These are phyloP conservation scores for Solanum ossicruentum DNA, from an alignment of 257 asterid species.

Conservation along the genomic window DNA sequence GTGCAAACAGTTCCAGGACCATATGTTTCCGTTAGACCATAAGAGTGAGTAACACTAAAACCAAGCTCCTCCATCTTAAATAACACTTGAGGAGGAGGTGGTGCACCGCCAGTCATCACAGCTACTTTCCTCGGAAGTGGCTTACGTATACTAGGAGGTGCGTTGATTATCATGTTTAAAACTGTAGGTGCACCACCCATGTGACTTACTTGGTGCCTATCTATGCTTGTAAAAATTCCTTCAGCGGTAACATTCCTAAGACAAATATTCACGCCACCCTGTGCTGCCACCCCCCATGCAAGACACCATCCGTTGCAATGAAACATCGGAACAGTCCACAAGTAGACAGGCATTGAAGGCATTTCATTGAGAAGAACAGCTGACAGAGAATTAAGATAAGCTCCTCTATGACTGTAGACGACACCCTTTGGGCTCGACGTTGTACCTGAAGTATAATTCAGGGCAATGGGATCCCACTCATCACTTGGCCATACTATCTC, in stretches of 20 bases:
- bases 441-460: slow-evolving; percentile 7
- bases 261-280: not conserved
- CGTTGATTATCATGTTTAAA: not conserved
- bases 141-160: not conserved
- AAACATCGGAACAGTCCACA: not conserved
- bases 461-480: not conserved
- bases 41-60: not conserved
- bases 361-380: not conserved
- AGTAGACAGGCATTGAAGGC: not conserved
- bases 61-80: not conserved
- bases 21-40: not conserved
- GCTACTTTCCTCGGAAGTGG: not conserved
- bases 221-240: not conserved
- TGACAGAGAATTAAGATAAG: not conserved
- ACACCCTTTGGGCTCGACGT: slow-evolving; percentile 2
- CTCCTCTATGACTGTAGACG: not conserved
- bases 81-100: not conserved
- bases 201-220: not conserved
- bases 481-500: not conserved
- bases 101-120: slow-evolving; percentile 1
- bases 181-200: slow-evolving; percentile 5
- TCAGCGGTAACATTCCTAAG: not conserved
- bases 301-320: not conserved
- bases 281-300: not conserved
- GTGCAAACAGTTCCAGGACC: not conserved